Base-by-base conservation (phyloP, 306 rosid genomes). In the Psophocarpus tetragonolobus region DNA sequence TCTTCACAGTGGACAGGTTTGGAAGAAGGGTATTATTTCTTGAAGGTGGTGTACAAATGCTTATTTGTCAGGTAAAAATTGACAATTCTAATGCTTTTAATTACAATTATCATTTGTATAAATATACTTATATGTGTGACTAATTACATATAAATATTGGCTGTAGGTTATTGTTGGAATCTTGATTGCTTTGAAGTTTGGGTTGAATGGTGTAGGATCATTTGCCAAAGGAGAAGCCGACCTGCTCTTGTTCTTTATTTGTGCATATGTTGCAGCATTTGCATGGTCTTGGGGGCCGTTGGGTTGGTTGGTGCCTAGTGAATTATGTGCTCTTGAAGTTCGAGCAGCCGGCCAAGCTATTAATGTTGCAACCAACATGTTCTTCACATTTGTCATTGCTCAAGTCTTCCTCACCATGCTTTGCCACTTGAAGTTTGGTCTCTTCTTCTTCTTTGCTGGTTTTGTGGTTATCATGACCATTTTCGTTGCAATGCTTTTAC, bases 241-340 rank as follows among this genome's bases (percentile, higher is more conserved):
- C 33, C 0, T 82, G 1, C 74, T 87, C 2, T 17, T 89, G 65
- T 7, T 81, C n/a, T 77, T 91, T 20, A 84, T 91, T 4, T 91
- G 93, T 32, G 5, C 27, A 6, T 91, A 87, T 35, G 92, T 89
- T 41, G 93, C 93, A 18, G 92, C 86, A 42, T 91, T 81, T 15
- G 92, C 93, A 0, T 91, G 97, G 97, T 91, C 93, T 3, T 91
- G 97, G 92, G 93, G 92, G 0, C 93, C 91, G 10, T 39, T 91
- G 17, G 91, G 89, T 12, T 91, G 91, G 96, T 77, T 89, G 44
- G 82, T 91, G 1, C 96, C 93, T 0, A 84, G 89, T 41, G 93
- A 91, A 64, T 81, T 87, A 5, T 91, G 91, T 30, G 70, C 91
- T 9, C 64, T 89, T 0, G 93, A 87, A 63, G 57, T 89, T 51